Evolutionary conservation across 805 yeast genomes (phyloP), one percentile per base, ranked within the genome.

Genomic region (Yamadazyma paraphyllophila): DNA sequence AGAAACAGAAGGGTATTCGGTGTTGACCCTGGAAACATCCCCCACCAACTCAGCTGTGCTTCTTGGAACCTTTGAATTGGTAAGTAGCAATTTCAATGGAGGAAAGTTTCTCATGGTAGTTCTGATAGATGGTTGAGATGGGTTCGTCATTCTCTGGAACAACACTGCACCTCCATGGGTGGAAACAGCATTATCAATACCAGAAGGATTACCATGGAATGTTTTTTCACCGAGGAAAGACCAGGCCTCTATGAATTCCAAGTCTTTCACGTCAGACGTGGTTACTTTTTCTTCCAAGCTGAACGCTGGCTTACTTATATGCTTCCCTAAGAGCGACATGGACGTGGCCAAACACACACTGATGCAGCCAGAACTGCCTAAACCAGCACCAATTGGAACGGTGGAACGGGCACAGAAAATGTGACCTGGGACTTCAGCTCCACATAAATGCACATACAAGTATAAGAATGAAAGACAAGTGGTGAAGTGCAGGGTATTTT

Each of bases 121-220:
- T 50, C 89, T 68, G n/a, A 77, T 77, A 43, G 83, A 77, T 15
- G 88, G 86, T 27, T 53, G 54, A 43, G 74, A 56, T 2, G 85
- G 76, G 44, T 70, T 67, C 13, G 67, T 66, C 69, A 62, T 69
- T 57, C 96, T 78, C 66, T 86, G 92, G 66, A 83, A 92, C 80
- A 84, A 73, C 1, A 94, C 96, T 0, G 98, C 98, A 39, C 97
- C 97, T 16, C 99, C 99, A 54, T 83, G 83, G 0, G 97, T 86
- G 1, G 98, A 95, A 40, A 92, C 97, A 0, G 97, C 90, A 60
- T 94, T 94, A 63, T 94, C 99, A 43, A 94, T 89, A 10, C 99
- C 99, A 14, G 95, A 84, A 7, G 99, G 99, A 56, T 87, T 90
- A 1, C 98, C 98, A 61, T 92, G 98, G 54, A 91, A 87, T 61